These are phyloP conservation scores for Tolypocladium tropicale DNA, from an alignment of 2,329 filamentous ascomycete species.

Conservation along the genomic window DNA sequence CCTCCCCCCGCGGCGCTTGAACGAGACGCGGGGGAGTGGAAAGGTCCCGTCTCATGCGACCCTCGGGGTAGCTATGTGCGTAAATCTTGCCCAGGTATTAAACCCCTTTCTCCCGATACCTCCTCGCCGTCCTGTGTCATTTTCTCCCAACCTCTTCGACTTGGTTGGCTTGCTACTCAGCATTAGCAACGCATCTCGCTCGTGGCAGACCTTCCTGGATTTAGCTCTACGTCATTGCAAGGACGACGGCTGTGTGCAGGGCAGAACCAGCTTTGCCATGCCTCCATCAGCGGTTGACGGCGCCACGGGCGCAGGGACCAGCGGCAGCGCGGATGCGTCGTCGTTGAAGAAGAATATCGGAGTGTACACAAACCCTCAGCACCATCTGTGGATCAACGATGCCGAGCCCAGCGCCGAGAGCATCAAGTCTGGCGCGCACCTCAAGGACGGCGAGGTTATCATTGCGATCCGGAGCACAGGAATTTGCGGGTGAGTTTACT, in stretches of 20 bases:
- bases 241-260: not conserved
- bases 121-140: not conserved
- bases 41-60: not conserved
- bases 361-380: conserved; percentile 87
- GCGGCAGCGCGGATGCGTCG: conserved; percentile 12
- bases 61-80: not conserved
- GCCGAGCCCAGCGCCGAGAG: conserved; percentile 67
- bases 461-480: conserved; percentile 87
- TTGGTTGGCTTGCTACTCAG: not conserved
- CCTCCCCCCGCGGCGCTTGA: not conserved
- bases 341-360: conserved; percentile 75
- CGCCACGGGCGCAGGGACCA: not conserved
- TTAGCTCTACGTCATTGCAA: not conserved
- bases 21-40: not conserved
- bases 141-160: too few relatives aligned
- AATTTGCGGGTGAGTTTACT: conserved; percentile 72
- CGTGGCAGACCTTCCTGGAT: not conserved
- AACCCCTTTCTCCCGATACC: not conserved
- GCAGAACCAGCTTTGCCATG: conserved; percentile 2
- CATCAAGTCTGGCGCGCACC: conserved; percentile 53
- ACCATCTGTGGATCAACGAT: conserved; percentile 82
- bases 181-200: not conserved
- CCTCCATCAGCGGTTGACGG: conserved; percentile 5
- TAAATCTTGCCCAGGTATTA: not conserved
- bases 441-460: conserved; percentile 77